Evolutionary conservation across 2,329 filamentous ascomycete species (phyloP), one percentile per base, ranked within the genome.

Genomic region (Pezicula carpinea): DNA sequence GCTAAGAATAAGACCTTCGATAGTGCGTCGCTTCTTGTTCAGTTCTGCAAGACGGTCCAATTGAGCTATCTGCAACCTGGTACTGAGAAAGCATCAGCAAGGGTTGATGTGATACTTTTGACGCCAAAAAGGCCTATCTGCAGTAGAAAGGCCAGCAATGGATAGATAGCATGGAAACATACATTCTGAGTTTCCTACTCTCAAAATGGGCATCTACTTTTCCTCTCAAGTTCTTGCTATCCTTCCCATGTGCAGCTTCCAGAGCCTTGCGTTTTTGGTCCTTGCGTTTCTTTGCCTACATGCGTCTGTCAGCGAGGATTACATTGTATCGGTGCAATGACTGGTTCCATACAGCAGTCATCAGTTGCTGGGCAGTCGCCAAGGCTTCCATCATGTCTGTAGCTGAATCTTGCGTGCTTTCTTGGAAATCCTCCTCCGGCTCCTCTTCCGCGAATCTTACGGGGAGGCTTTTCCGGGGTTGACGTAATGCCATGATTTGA

Each of bases 261-360:
- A 64, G 55, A 18, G 44, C 43, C 19, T 53, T 59, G 6, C 61
- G 55, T 47, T 58, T 59, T n/a, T 51, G 44, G 15, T 62, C 58
- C 22, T 58, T 54, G 3, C 49, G 53, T 39, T 50, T 60, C 18
- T 55, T 58, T 17, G 45, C 46, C 62, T 63, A 23, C 23, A 45
- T 35, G 17, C 13, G n/a, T 40, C 26, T 26, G 29, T 11, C 21
- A 29, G 34, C 23, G 35, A 36, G 22, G 35, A 38, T 23, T 45
- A 14, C 15, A 46, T 31, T 39, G 22, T 17, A n/a, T 11, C 4
- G 11, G 39, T 40, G 11, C 11, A 45, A n/a, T n/a, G n/a, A 46
- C 23, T 39, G 6, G 39, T 14, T 39, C 13, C 44, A 31, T 50
- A 59, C 57, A 40, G 43, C 46, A 22, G 35, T 36, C 6, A 59